Evolutionary conservation across 1,284 basidiomycete species (phyloP), one percentile per base, ranked within the genome.

Genomic region (Tylopilus sp.): DNA sequence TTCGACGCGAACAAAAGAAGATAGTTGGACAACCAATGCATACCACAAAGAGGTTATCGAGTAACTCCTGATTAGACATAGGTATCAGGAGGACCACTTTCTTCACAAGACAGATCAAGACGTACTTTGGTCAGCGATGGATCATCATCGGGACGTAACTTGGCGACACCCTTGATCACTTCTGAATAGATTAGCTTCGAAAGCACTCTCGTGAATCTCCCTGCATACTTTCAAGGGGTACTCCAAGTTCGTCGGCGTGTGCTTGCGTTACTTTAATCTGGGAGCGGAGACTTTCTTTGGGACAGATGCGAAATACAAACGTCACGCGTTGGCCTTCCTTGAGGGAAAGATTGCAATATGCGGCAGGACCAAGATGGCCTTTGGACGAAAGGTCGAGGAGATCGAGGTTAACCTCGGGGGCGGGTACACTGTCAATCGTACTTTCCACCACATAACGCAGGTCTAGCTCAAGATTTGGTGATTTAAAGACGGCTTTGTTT

Each of bases 241-340:
- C 80, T 7, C 87, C 88, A 19, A 88, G 73, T 54, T 80, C 73
- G 60, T 85, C 75, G 17, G 87, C 83, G 23, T 69, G 82, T 71
- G 78, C 75, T 70, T 73, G 79, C 41, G 78, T 83, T 67, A 80
- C 82, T 42, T 62, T 73, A 55, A 74, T 39, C 17, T 62, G 54
- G 13, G 70, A 6, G 33, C 41, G 62, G 42, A 50, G 72, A n/a
- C 33, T 68, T 66, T 56, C 74, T 66, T 80, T 75, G 3, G 90
- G 89, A 16, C 87, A 86, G 21, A 85, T 89, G 57, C 95, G 85
- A 72, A 97, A 79, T 23, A 97, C 85, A 74, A 97, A 97, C 14
- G 92, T 93, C 31, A 97, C 89, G 19, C 85, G 85, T 79, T 98
- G 94, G 0, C 95, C 95, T 79, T 97, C 95, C 34, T 81, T 78